Evolutionary conservation across 306 rosid species (phyloP), one percentile per base, ranked within the genome.

Genomic region (Inga oerstediana): DNA sequence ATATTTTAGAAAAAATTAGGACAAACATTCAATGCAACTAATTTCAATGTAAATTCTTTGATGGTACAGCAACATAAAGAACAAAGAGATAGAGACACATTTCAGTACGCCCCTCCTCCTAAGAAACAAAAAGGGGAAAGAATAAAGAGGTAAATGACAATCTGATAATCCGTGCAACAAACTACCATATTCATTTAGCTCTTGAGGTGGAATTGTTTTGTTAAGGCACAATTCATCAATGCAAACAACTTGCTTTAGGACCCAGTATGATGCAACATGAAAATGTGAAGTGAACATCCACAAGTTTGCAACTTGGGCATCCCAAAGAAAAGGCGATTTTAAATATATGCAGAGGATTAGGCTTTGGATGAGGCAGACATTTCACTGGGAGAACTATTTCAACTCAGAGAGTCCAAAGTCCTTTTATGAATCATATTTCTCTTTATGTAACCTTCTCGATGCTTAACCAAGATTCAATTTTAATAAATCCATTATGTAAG

Each of bases 351-450:
- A 61, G 20, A 14, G 19, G 20, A 61, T 32, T 32, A 65, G 41
- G 20, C 70, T 4, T 71, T n/a, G 43, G 49, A 9, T 12, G 49
- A n/a, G 67, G 49, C 45, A 58, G 34, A 58, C 22, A 22, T 12
- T 58, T 76, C 52, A 56, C 37, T 58, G 35, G 10, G 14, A 56
- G 10, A 45, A 4, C 24, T 46, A 22, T 7, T 27, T 20, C 16
- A 78, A 66, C 15, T 35, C 79, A 49, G 35, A 49, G 35, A 79
- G 52, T 24, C 37, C 67, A n/a, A 49, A 34, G 67, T 78, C 24
- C 20, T 46, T 10, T 32, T 17, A 5, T 16, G 14, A 64, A 65
- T 64, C 72, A 68, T 12, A 46, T 59, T 71, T 52, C 74, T n/a
- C 5, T 56, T 37, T 27, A 20, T 24, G 75, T 27, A 64, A 20